Evolutionary conservation across 1,284 basidiomycete genomes (phyloP), one percentile per base, ranked within the genome.

Genomic region (Clitocybe nebularis): DNA sequence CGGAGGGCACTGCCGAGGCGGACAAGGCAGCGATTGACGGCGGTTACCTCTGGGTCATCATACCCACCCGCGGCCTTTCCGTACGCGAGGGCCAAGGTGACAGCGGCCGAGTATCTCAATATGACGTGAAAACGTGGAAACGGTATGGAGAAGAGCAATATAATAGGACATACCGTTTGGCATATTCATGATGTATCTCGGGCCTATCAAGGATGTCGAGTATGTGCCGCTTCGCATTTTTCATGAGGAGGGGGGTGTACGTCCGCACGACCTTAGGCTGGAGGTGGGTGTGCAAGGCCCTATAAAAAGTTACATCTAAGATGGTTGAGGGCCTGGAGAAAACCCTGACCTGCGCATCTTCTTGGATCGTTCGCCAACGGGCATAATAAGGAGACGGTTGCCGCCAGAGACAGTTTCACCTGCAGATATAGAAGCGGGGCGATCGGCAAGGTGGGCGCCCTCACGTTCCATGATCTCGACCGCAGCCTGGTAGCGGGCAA

Each of bases 71-170:
- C 53, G 49, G 69, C 62, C 46, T 79, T 79, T 0, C 81, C 83
- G 48, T 85, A 86, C 6, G 81, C 76, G 36, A 85, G 66, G 3
- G 74, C 69, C 60, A 85, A 69, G 3, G 83, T 79, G 1, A 84
- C 72, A 0, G 74, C 75, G 0, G 81, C 76, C 0, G 81, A 75
- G 49, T 79, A 85, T 23, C 81, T 84, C n/a, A n/a, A 46, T 14
- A 39, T 5, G 10, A 5, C 4, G 17, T 5, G 22, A 20, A 5
- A 33, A n/a, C 28, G 25, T 32, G 41, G 4, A 11, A 14, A 39
- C 3, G 4, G 8, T 26, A 26, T 26, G 24, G n/a, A 22, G n/a
- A 13, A 36, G 13, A 30, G 4, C 30, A 19, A 16, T 3, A 29
- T n/a, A 9, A 11, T 24, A 0, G 21, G n/a, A 50, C 54, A 7